Base-by-base conservation (phyloP, 164 flowering plant species). In the Magnolia changhungtana region DNA sequence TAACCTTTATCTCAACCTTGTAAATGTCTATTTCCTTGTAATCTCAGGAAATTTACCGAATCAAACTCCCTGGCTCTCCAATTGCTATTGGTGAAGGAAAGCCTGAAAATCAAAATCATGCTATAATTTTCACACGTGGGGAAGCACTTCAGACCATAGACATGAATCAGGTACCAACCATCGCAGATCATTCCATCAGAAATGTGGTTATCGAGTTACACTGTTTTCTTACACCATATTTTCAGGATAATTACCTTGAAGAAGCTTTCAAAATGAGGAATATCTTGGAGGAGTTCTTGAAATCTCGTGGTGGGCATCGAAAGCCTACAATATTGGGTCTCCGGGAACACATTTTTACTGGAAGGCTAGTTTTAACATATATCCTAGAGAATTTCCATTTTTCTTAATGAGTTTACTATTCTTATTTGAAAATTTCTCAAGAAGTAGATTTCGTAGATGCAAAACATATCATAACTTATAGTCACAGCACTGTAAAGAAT, bases 91-190 rank as follows among this genome's bases (percentile, higher is more conserved):
- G 99, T 75, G 99, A 96, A 86, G 98, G 99, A 59, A 96, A 96
- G 82, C 99, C 98, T 73, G 99, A 96, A 85, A 96, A 96, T 83
- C 99, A 96, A 83, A 96, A 96, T 81, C 99, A 96, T 89, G 99
- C 99, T 20, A 86, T 96, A 75, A 89, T 96, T 73, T 96, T 96
- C 79, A 94, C 99, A 80, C 98, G 98, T 74, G 99, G 99, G 71
- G 97, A 96, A 85, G 99, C 99, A 69, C 87, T 96, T 66, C 99
- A 93, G 83, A 90, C 99, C 72, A 93, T 95, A 81, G 99, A 95
- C 86, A 95, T 95, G 99, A 95, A 95, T 81, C 86, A 83, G 82
- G 86, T 81, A 69, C 37, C 55, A 10, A 27, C 51, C 67, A 69
- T 45, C 70, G 51, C n/a, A 58, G 31, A 72, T 20, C 63, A 21